Evolutionary conservation across 768 basidiomycete species (phyloP).

Genomic region (Nevesoporus exiguus): DNA sequence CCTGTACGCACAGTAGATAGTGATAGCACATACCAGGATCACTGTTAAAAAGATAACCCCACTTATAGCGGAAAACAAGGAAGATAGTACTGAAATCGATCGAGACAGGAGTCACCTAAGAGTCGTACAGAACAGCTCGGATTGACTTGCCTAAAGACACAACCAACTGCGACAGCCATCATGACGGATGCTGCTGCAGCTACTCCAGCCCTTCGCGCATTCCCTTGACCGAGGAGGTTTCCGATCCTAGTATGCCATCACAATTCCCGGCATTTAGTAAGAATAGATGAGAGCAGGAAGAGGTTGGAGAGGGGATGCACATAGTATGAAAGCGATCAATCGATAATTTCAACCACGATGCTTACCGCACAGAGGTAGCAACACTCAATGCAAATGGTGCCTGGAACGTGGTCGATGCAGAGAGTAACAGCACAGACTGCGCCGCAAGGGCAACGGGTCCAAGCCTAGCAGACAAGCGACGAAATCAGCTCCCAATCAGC

Average conservation of each 20-base stretch:
- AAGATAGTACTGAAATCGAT: constrained; percentile 44
- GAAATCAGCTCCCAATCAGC: background rate
- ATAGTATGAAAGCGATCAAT: background rate
- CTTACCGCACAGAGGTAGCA: constrained; percentile 80
- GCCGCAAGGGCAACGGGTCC: constrained; percentile 82
- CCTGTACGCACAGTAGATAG: background rate
- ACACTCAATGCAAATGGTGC: constrained; percentile 80
- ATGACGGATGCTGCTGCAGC: constrained; percentile 63
- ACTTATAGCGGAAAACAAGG: constrained; percentile 59
- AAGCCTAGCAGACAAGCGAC: constrained; percentile 43
- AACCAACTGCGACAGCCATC: constrained; percentile 62
- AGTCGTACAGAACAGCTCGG: background rate
- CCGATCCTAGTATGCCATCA: constrained; percentile 55
- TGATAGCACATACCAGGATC: constrained; percentile 47
- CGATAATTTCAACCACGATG: constrained; percentile 3
- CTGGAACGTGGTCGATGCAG: constrained; percentile 75
- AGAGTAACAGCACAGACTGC: constrained; percentile 81
- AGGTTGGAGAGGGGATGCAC: background rate
- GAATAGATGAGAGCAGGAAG: background rate
- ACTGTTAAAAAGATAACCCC: constrained; percentile 74
- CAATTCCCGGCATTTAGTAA: background rate
- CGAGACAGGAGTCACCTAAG: background rate
- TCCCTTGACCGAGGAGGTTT: constrained; percentile 81
- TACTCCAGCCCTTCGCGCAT: constrained; percentile 67
- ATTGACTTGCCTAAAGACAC: constrained; percentile 55